phyloP scores from a whole-genome alignment of 106 monocot genomes.

The Triglochin maritima region DNA sequence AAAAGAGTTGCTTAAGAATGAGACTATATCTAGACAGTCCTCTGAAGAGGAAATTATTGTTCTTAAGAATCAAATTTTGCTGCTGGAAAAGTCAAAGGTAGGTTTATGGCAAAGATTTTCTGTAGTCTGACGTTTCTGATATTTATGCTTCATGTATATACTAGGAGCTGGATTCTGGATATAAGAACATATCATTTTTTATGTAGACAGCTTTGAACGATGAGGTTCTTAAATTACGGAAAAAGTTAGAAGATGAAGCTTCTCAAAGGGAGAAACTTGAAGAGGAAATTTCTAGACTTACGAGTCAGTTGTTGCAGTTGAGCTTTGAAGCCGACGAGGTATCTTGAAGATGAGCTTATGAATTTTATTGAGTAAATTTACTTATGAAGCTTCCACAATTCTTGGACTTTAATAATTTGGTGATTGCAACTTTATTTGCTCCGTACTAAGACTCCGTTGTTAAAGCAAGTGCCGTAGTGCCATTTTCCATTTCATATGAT shows the following conservation, averaged over 20 bases:
- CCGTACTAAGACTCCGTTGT: no score
- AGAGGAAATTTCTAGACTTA: constrained; percentile 74
- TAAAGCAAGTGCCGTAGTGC: no score
- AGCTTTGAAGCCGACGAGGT: constrained; percentile 98
- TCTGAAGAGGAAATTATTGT: constrained; percentile 59
- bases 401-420: background rate
- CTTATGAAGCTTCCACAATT: background rate
- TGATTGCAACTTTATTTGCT: no score
- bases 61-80: constrained; percentile 51
- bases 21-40: constrained; percentile 37
- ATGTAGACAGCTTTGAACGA: constrained; percentile 54
- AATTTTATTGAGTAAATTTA: background rate
- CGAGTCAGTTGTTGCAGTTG: constrained; percentile 69
- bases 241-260: constrained; percentile 75
- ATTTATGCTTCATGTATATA: background rate
- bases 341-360: background rate
- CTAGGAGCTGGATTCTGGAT: background rate
- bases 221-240: constrained; percentile 57
- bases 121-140: background rate
- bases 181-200: background rate
- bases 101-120: background rate
- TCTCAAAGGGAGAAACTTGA: constrained; percentile 84
- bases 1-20: constrained; percentile 48
- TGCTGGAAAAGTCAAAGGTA: constrained; percentile 81
- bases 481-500: no score